Evolutionary conservation across 2,329 filamentous ascomycete species (phyloP), one percentile per base, ranked within the genome.

Genomic region (Xylaria sp.): DNA sequence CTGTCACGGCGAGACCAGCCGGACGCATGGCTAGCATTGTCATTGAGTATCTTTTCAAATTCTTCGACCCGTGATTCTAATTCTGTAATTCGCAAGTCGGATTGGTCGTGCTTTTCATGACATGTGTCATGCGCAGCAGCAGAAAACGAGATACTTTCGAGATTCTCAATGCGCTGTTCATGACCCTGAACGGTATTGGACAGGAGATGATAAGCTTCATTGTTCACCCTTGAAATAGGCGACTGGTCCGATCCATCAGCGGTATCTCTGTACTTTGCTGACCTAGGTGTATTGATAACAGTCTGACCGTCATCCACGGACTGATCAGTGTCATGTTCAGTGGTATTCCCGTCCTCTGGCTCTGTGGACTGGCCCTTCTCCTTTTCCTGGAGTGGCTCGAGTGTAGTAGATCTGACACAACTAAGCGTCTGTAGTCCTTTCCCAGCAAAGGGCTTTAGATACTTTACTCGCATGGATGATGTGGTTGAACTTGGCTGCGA

Each of bases 141-240:
- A 23, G 87, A 86, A 70, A 92, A 91, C 0, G 89, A 92, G 1
- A 84, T 80, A 53, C 84, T 91, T 75, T 94, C 91, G 5, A 94
- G 80, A 58, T 81, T 79, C 51, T 91, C 88, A 12, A 94, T 75
- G 1, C 91, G 87, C 55, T 84, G 81, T 38, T 87, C 86, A 62
- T 92, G 85, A 17, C 83, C 82, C 61, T 84, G 79, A 62, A 89
- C 81, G n/a, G 81, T 80, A 45, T 84, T 80, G 3, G 81, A 78
- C 7, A 87, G 67, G 47, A 81, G 78, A 60, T 78, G 78, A 55
- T 85, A 76, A 2, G 76, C 75, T 33, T 78, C 77, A 5, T 72
- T 75, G 25, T 75, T 70, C 4, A 76, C 58, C 19, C 55, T 62
- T n/a, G 51, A 40, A 45, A 59, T 62, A 51, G 63, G 68, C 59